Conservation (phyloP, 192 early-diverging fungal species). For the Entomortierella beljakovae region DNA sequence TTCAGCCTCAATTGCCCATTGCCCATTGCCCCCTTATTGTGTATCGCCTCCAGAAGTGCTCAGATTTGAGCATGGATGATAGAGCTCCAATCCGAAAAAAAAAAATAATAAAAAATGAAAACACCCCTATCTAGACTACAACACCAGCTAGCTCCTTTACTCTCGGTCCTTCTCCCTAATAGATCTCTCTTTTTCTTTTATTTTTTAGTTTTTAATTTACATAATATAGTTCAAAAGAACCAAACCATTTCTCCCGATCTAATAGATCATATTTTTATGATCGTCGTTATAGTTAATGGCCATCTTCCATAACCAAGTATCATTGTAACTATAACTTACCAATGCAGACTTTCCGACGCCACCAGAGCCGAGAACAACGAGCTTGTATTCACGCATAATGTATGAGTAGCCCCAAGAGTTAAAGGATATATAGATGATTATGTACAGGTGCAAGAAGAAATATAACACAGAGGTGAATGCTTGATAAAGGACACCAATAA, state of each 20-base stretch:
- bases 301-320: no score
- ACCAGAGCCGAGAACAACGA: constrained; percentile 95
- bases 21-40: neutral
- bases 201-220: neutral
- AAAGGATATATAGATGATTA: neutral
- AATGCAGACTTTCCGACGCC: constrained; percentile 91
- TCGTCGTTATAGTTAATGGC: no score
- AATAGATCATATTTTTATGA: neutral
- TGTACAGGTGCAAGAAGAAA: no score
- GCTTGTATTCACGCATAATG: constrained; percentile 88
- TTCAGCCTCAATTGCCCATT: neutral
- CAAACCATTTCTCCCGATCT: no score
- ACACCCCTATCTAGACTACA: neutral
- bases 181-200: neutral
- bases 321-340: constrained; percentile 58
- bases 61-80: neutral
- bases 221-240: neutral
- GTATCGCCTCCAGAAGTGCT: no score
- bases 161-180: neutral
- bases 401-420: constrained; percentile 1
- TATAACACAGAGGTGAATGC: no score
- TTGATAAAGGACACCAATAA: no score
- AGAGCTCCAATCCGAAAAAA: neutral
- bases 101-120: neutral
- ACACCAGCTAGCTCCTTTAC: neutral